Conservation (phyloP, 1,284 basidiomycete species). For the Lentinus polychrous region DNA sequence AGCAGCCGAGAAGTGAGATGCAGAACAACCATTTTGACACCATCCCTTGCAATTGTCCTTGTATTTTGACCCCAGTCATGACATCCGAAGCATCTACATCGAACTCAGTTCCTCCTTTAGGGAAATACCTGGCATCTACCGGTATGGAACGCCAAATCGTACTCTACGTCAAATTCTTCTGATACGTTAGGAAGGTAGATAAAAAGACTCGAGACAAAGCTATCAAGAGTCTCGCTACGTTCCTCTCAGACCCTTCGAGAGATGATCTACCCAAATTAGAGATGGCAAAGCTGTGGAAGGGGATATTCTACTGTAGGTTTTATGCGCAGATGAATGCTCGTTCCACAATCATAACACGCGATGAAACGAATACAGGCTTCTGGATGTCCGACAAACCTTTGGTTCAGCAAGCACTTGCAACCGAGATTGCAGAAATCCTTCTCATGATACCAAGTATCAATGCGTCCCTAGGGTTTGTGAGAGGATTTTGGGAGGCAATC, state of each 20-base stretch:
- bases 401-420: conserved; percentile 88
- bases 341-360: not conserved
- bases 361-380: conserved; percentile 54
- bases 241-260: conserved; percentile 60
- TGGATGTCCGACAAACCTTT: conserved; percentile 99
- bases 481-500: conserved; percentile 87
- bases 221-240: conserved; percentile 68
- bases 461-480: conserved; percentile 71
- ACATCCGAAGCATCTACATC: no score
- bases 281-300: conserved; percentile 95
- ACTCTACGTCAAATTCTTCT: conserved; percentile 9
- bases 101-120: conserved; percentile 47
- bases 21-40: no score
- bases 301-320: conserved; percentile 89
- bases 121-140: conserved; percentile 86
- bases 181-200: conserved; percentile 39
- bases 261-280: conserved; percentile 62
- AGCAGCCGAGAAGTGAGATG: no score
- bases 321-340: not conserved
- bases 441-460: conserved; percentile 57
- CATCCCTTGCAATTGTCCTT: no score
- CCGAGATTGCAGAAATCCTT: conserved; percentile 78
- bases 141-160: conserved; percentile 41
- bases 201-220: conserved; percentile 89
- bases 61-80: no score